These are phyloP conservation scores for Cornus controversa DNA, from an alignment of 148 eudicot species.

Conservation along the genomic window DNA sequence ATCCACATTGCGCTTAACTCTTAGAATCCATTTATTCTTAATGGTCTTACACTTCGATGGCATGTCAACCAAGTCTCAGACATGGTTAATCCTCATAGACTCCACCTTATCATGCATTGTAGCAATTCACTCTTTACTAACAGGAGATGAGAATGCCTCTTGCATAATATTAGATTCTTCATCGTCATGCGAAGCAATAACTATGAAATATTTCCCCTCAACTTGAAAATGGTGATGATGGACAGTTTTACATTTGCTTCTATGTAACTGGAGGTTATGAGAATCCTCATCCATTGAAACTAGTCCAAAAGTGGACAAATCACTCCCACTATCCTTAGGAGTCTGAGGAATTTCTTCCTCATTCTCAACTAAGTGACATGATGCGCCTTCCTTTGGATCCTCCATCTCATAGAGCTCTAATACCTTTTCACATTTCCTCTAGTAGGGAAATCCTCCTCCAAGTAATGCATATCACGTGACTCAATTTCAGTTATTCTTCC, in stretches of 20 bases:
- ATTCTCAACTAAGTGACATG: too few relatives aligned
- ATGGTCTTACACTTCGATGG: background rate
- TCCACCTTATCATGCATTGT: background rate
- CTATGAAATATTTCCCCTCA: background rate
- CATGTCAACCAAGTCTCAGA: background rate
- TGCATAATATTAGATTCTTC: background rate
- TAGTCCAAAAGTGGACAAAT: too few relatives aligned
- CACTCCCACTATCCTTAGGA: too few relatives aligned
- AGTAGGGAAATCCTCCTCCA: too few relatives aligned
- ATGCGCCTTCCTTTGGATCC: too few relatives aligned
- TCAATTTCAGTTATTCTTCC: background rate
- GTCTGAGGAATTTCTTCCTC: too few relatives aligned
- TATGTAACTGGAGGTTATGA: too few relatives aligned
- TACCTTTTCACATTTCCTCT: too few relatives aligned
- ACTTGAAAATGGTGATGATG: background rate
- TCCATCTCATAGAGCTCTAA: too few relatives aligned
- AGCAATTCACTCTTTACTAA: background rate
- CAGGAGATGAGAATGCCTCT: background rate
- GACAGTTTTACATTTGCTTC: background rate
- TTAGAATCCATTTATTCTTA: conserved; percentile 1
- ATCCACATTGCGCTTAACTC: background rate
- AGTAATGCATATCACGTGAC: conserved; percentile 1
- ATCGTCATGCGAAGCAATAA: background rate
- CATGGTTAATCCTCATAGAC: too few relatives aligned
- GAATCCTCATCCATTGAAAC: too few relatives aligned